Evolutionary conservation across 176 grass and related monocot genomes (phyloP), one percentile per base, ranked within the genome.

Genomic region (Saccharum spontaneum): DNA sequence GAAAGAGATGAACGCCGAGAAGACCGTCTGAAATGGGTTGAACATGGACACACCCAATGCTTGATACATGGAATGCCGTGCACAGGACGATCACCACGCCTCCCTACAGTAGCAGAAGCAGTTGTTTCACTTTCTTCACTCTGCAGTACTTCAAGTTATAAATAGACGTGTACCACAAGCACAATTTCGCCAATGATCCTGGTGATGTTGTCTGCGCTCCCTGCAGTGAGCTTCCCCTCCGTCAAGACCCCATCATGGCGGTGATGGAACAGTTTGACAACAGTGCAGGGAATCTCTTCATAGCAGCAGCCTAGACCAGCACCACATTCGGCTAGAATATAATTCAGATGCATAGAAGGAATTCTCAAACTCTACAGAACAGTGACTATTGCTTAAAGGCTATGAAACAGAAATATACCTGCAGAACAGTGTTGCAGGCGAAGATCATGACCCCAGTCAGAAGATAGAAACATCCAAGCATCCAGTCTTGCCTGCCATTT

Each of bases 381-480:
- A 33, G 31, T 33, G 1, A 33, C 31, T 33, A 33, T 33, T 33
- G 31, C 31, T 33, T 33, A 33, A 33, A 33, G 31, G 31, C 31
- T 33, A 33, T 33, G 31, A 33, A 33, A 33, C 31, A 1, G 2
- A 33, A 2, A 12, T 45, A 12, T 24, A 92, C 87, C 87, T 90
- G 71, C 67, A 87, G 82, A 54, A 90, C 73, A 7, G 82, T 83
- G 60, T 78, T 85, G 68, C 91, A 82, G 12, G 78, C 83, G 8
- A 90, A 70, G 38, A 85, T 20, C 16, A 60, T 37, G 31, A 90
- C 73, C 33, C 73, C 78, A 84, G 71, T 17, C 15, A 93, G 55
- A 24, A 93, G 84, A 49, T 36, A 90, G 14, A 87, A 59, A 52
- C 81, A 90, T 26, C 91, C 91, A 17, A 85, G 82, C 8, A 75